Conservation (phyloP, 2,329 filamentous ascomycete genomes). For the Simplicillium sp. region DNA sequence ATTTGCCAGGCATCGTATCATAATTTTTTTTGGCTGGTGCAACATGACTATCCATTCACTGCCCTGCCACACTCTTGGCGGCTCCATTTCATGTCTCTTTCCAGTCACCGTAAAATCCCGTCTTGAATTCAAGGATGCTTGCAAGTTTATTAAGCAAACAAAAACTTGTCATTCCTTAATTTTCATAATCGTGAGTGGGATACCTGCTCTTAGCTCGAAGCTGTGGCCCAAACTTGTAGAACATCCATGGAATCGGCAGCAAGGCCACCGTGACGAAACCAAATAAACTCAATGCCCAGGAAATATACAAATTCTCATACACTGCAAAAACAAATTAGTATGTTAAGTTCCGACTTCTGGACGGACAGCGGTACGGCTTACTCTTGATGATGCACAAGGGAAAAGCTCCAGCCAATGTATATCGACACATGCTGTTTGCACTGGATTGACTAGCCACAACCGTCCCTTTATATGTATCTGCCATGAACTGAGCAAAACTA, state of each 20-base stretch:
- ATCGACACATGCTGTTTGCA: slow-evolving; percentile 43
- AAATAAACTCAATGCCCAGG: slow-evolving; percentile 26
- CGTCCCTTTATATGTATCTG: slow-evolving; percentile 38
- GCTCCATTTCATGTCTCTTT: too few relatives aligned
- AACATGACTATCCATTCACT: too few relatives aligned
- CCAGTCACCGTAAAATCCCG: too few relatives aligned
- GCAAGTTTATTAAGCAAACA: too few relatives aligned
- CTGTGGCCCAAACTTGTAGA: slow-evolving; percentile 29
- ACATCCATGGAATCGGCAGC: slow-evolving; percentile 33
- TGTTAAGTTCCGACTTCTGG: too few relatives aligned
- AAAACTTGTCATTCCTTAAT: too few relatives aligned
- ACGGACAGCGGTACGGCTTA: slow-evolving; percentile 6
- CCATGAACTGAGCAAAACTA: slow-evolving; percentile 30
- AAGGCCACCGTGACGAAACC: slow-evolving; percentile 28
- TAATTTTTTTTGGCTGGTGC: too few relatives aligned
- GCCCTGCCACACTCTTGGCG: too few relatives aligned
- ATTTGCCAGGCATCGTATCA: too few relatives aligned
- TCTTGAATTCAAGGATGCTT: too few relatives aligned
- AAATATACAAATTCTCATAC: slow-evolving; percentile 23
- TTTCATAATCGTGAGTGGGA: neutral
- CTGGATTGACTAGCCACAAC: slow-evolving; percentile 42
- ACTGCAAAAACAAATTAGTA: too few relatives aligned
- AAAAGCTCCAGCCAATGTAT: slow-evolving; percentile 36
- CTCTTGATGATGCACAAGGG: slow-evolving; percentile 43
- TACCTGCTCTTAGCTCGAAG: slow-evolving; percentile 18